These are phyloP conservation scores for Yamadazyma sp. DNA, from an alignment of 1,139 yeast genomes.

Conservation along the genomic window DNA sequence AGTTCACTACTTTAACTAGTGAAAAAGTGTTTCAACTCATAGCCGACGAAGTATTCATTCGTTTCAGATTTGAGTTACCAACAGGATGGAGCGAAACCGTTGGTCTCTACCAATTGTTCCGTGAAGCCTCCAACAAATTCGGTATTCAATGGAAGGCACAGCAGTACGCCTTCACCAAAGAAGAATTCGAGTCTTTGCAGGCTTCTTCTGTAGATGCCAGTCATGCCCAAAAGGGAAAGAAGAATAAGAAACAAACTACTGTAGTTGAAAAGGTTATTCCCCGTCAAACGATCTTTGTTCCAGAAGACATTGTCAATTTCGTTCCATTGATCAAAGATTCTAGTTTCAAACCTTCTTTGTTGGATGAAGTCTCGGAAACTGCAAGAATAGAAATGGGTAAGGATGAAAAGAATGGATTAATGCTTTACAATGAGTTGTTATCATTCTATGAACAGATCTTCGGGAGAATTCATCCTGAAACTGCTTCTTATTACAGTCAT, in stretches of 20 bases:
- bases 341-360: conserved; percentile 61
- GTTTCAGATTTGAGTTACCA: conserved; percentile 64
- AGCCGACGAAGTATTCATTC: conserved; percentile 49
- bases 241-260: conserved; percentile 30
- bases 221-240: conserved; percentile 27
- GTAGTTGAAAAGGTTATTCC: conserved; percentile 21
- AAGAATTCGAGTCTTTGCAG: conserved; percentile 38
- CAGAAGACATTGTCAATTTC: conserved; percentile 65
- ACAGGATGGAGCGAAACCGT: conserved; percentile 44
- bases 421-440: conserved; percentile 67
- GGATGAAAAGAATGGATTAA: conserved; percentile 50
- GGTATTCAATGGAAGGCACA: conserved; percentile 86
- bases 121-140: conserved; percentile 72
- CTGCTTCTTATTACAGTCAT: conserved; percentile 66
- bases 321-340: conserved; percentile 77
- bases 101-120: conserved; percentile 51
- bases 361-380: conserved; percentile 77
- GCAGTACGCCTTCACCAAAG: conserved; percentile 50
- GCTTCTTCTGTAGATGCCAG: conserved; percentile 8
- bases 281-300: conserved; percentile 46
- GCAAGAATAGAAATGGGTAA: conserved; percentile 55
- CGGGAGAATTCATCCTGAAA: conserved; percentile 78
- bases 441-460: conserved; percentile 79
- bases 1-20: conserved; percentile 48
- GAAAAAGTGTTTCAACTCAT: conserved; percentile 45